These are phyloP conservation scores for Penicillium argentinense DNA, from an alignment of 495 filamentous ascomycete species.

Conservation along the genomic window DNA sequence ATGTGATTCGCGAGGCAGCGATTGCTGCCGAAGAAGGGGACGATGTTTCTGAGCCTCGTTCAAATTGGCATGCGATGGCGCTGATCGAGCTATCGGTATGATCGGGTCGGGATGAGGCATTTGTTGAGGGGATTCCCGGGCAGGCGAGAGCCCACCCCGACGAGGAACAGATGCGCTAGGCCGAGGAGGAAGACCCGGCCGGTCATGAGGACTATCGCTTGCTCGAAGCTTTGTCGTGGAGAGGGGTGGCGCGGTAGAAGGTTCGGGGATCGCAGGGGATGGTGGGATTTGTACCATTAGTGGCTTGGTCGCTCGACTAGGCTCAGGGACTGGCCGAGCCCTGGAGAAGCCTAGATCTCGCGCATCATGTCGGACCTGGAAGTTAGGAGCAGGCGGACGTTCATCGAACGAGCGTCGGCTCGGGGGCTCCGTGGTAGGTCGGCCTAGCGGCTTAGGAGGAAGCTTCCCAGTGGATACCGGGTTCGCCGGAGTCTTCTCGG, in stretches of 20 bases:
- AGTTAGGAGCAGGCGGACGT: conserved; percentile 15
- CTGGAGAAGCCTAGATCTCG: conserved; percentile 33
- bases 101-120: conserved; percentile 14
- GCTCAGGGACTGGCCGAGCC: conserved; percentile 25
- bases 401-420: conserved; percentile 30
- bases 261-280: conserved; percentile 15
- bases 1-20: conserved; percentile 31
- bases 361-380: conserved; percentile 17
- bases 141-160: conserved; percentile 29
- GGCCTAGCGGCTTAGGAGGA: conserved; percentile 14
- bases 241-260: conserved; percentile 28
- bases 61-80: conserved; percentile 9
- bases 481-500: conserved; percentile 51
- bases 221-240: conserved; percentile 24
- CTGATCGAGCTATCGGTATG: conserved; percentile 19
- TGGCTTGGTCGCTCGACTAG: conserved; percentile 30
- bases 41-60: conserved; percentile 16
- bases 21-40: conserved; percentile 29
- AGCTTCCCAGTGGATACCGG: conserved; percentile 13
- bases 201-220: conserved; percentile 47
- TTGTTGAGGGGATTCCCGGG: conserved; percentile 25
- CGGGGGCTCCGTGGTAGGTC: conserved; percentile 25
- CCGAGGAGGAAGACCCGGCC: conserved; percentile 63
- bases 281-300: conserved; percentile 39
- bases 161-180: conserved; percentile 23